Evolutionary conservation across 2,329 filamentous ascomycete species (phyloP), one percentile per base, ranked within the genome.

Genomic region (Chrysoporthe puriensis): DNA sequence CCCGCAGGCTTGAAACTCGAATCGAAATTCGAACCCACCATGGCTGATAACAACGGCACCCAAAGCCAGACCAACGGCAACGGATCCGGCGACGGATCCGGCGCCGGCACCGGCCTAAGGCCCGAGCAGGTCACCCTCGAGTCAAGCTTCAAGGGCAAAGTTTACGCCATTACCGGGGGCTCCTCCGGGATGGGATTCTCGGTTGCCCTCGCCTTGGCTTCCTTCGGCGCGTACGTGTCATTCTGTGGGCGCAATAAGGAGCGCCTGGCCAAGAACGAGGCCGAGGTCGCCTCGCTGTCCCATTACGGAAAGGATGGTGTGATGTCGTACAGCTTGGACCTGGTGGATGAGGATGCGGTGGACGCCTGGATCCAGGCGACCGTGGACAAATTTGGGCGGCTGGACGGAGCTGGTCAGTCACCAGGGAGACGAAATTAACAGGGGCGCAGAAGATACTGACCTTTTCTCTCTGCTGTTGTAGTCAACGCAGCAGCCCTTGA

Each of bases 301-400:
- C 26, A 26, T 26, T 54, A 54, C 21, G 50, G 50, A 13, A 32
- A 6, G 26, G 50, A 54, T 5, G 50, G 50, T 5, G 50, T 54
- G 11, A 4, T 54, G 50, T 54, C 50, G 21, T 54, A 54, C 50
- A 54, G 50, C 4, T 21, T 54, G 50, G 50, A 54, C 50, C 21
- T 54, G 50, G 50, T 54, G 14, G 50, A 54, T 16, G 50, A 54
- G 50, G 50, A 54, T 54, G 50, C 21, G 21, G 50, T 54, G 50
- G 50, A 54, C 21, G 50, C 50, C 50, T 54, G 50, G 50, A 54
- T 54, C 50, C 50, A 54, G 50, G 50, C 50, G 4, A 54, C 50
- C 11, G 50, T 54, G 50, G 50, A 54, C 50, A 54, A 54, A 26
- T 54, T 54, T 32, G 50, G 50, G 14, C 26, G 32, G 50, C 50